These are phyloP conservation scores for Mrakia blollopis DNA, from an alignment of 768 basidiomycete species.

Conservation along the genomic window DNA sequence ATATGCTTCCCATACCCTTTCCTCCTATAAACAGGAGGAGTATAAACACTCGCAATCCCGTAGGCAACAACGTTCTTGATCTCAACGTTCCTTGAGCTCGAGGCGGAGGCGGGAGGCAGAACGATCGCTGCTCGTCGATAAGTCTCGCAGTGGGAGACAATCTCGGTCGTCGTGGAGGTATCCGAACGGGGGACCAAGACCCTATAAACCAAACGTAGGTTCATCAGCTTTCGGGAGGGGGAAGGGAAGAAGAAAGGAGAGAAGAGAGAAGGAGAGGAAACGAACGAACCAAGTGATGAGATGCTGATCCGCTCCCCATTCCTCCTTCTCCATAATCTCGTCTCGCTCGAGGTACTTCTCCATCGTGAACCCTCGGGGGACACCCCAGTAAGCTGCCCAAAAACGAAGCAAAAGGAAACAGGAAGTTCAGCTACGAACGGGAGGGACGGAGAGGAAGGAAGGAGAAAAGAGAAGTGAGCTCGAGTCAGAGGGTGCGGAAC, in stretches of 20 bases:
- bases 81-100: not conserved
- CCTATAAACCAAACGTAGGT: not conserved
- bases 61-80: not conserved
- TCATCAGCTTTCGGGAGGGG: not conserved
- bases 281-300: constrained; percentile 23
- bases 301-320: not conserved
- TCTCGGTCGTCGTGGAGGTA: not conserved
- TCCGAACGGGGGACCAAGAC: constrained; percentile 17
- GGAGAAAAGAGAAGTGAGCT: not conserved
- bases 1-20: constrained; percentile 19
- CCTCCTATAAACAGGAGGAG: not conserved
- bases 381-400: constrained; percentile 22
- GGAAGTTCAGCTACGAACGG: not conserved
- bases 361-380: constrained; percentile 1
- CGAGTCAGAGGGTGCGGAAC: not conserved
- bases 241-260: not conserved
- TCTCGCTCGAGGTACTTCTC: constrained; percentile 15
- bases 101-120: not conserved
- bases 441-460: not conserved
- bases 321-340: constrained; percentile 27
- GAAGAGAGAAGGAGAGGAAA: not conserved
- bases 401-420: not conserved
- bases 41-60: constrained; percentile 25
- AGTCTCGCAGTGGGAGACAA: constrained; percentile 25
- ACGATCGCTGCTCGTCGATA: constrained; percentile 15